Evolutionary conservation across 2,329 filamentous ascomycete species (phyloP).

Genomic region (Xylariaceae sp.): DNA sequence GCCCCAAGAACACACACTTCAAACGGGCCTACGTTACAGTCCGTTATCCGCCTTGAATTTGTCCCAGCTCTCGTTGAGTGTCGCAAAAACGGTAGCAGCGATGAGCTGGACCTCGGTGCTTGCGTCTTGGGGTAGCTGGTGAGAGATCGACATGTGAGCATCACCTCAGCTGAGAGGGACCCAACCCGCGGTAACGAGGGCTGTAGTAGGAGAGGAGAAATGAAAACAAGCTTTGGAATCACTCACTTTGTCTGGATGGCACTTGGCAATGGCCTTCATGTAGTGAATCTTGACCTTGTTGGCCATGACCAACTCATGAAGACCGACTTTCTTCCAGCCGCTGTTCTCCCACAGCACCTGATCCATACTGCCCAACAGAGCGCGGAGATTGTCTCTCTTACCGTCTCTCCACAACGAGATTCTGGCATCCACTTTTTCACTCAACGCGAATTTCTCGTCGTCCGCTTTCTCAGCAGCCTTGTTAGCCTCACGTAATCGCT

Average conservation of each 20-base stretch:
- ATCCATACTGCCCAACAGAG: conserved; percentile 82
- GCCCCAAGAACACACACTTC: background rate
- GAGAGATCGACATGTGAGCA: too few species aligned
- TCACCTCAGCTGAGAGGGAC: too few species aligned
- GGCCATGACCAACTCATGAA: conserved; percentile 88
- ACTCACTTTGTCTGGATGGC: conserved; percentile 95
- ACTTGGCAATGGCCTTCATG: conserved; percentile 99
- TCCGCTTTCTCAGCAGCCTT: conserved; percentile 81
- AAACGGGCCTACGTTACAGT: conserved; percentile 39
- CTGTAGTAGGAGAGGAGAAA: conserved; percentile 2
- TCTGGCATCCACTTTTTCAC: conserved; percentile 79
- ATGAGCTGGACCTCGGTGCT: conserved; percentile 65
- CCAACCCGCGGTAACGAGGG: conserved; percentile 6
- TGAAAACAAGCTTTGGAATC: background rate
- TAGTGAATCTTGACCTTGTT: conserved; percentile 97
- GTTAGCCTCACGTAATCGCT: conserved; percentile 78
- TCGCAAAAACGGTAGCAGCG: conserved; percentile 63
- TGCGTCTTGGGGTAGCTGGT: conserved; percentile 61
- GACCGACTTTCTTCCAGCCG: conserved; percentile 94
- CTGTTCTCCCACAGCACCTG: conserved; percentile 86
- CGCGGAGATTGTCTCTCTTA: conserved; percentile 88
- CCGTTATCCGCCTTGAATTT: conserved; percentile 70
- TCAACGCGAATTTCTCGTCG: conserved; percentile 86
- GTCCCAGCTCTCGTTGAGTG: conserved; percentile 71
- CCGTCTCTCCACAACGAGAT: conserved; percentile 82